These are phyloP conservation scores for Pisolithus albus DNA, from an alignment of 768 basidiomycete species.

Conservation along the genomic window DNA sequence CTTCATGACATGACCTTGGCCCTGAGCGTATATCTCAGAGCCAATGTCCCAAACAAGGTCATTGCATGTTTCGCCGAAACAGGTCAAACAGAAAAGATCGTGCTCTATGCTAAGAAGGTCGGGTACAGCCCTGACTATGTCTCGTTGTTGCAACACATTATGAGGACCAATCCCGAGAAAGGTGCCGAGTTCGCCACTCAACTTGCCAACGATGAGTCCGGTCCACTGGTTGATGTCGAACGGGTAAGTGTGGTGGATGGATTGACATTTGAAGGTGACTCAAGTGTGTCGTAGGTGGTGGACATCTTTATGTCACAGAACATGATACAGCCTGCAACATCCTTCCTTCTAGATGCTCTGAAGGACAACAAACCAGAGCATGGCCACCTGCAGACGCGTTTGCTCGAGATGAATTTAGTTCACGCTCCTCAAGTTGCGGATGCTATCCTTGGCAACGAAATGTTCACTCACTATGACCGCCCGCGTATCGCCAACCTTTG, in stretches of 20 bases:
- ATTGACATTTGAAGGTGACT: neutral
- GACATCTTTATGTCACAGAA: conserved; percentile 99
- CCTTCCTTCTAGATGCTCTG: conserved; percentile 93
- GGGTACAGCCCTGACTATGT: conserved; percentile 91
- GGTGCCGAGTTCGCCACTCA: conserved; percentile 97
- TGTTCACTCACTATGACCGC: conserved; percentile 96
- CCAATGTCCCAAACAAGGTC: conserved; percentile 97
- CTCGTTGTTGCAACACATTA: conserved; percentile 87
- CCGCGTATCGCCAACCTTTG: conserved; percentile 96
- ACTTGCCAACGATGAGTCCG: conserved; percentile 87
- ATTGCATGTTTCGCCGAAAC: conserved; percentile 99
- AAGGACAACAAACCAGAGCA: conserved; percentile 99
- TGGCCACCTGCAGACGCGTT: conserved; percentile 88
- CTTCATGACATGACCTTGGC: conserved; percentile 95
- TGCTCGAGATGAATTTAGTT: conserved; percentile 96
- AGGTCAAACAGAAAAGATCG: conserved; percentile 97
- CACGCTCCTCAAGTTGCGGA: conserved; percentile 99
- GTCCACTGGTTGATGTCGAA: conserved; percentile 90
- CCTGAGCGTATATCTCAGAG: conserved; percentile 93
- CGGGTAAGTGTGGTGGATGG: conserved; percentile 42
- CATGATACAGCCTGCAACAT: conserved; percentile 98
- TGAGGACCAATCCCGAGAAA: conserved; percentile 94
- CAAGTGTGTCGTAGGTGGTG: conserved; percentile 55
- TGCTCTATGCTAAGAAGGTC: conserved; percentile 96
- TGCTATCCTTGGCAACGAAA: conserved; percentile 96